These are phyloP conservation scores for Cercospora canescens DNA, from an alignment of 2,329 filamentous ascomycete genomes.

Conservation along the genomic window DNA sequence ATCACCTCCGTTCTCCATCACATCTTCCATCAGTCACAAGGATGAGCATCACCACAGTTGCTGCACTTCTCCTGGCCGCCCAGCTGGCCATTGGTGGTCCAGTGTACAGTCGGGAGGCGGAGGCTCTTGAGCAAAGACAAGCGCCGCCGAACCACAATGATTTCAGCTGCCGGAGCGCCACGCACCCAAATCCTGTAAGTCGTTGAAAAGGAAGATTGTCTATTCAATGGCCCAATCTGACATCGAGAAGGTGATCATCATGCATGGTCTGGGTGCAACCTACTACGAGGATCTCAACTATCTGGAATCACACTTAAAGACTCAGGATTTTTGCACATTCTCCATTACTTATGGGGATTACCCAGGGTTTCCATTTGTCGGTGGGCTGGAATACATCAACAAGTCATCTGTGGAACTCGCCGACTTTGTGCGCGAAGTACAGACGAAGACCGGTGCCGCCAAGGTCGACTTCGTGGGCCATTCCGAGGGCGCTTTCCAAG, in stretches of 20 bases:
- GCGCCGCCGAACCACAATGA: constrained; percentile 25
- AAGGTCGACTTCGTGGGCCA: constrained; percentile 28
- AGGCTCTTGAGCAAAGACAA: constrained; percentile 4
- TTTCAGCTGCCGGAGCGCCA: constrained; percentile 23
- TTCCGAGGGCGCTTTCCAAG: constrained; percentile 29
- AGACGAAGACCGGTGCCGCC: constrained; percentile 17
- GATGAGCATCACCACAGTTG: neutral
- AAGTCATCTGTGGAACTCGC: constrained; percentile 24
- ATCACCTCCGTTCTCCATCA: neutral
- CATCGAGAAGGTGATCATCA: constrained; percentile 15
- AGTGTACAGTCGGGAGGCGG: neutral
- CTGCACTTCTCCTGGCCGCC: neutral
- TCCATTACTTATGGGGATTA: constrained; percentile 28
- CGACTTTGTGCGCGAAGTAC: constrained; percentile 22
- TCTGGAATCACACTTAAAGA: constrained; percentile 24
- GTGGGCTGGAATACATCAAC: constrained; percentile 24
- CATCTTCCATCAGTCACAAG: neutral
- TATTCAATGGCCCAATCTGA: neutral
- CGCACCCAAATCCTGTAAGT: constrained; percentile 26
- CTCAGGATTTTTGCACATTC: constrained; percentile 26
- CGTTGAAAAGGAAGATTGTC: neutral
- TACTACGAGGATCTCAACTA: constrained; percentile 30
- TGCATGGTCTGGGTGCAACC: constrained; percentile 29
- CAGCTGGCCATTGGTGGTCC: neutral
- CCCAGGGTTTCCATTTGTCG: constrained; percentile 21